These are phyloP conservation scores for Pueraria montana DNA, from an alignment of 306 rosid genomes.

Conservation along the genomic window DNA sequence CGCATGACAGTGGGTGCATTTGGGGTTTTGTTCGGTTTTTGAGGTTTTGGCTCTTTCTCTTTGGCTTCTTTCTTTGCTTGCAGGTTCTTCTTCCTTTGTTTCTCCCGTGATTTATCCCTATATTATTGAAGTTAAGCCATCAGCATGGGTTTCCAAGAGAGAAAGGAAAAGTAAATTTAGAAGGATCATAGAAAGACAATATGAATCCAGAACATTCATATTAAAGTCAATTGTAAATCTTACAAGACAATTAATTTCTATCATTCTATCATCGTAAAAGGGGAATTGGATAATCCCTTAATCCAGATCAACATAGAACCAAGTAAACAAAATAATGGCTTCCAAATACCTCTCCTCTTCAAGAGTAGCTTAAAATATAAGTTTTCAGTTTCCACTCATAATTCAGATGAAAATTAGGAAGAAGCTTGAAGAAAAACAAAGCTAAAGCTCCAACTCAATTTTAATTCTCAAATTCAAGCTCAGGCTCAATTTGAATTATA, in stretches of 20 bases:
- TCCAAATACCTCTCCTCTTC: constrained; percentile 21
- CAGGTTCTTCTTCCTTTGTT: constrained; percentile 87
- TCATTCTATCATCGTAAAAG: constrained; percentile 20
- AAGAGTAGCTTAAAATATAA: constrained; percentile 23
- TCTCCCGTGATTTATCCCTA: constrained; percentile 93
- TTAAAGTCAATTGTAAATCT: constrained; percentile 9
- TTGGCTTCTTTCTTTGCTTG: constrained; percentile 77
- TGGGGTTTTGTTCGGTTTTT: constrained; percentile 58
- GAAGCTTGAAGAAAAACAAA: constrained; percentile 20
- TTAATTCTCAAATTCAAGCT: constrained; percentile 19
- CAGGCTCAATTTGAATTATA: constrained; percentile 1
- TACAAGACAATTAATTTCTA: not conserved
- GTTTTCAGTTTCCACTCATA: constrained; percentile 7
- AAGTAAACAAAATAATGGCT: constrained; percentile 1
- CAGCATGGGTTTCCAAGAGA: constrained; percentile 37
- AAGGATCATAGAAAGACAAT: not conserved
- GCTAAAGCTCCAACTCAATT: constrained; percentile 16
- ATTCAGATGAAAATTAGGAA: constrained; percentile 20
- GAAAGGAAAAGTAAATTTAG: constrained; percentile 1
- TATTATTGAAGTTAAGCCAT: constrained; percentile 34
- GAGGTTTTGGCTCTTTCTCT: constrained; percentile 66
- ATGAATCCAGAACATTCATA: constrained; percentile 13
- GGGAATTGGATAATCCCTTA: constrained; percentile 11
- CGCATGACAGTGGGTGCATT: constrained; percentile 52
- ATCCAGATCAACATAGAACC: constrained; percentile 27